Base-by-base conservation (phyloP, 192 early-diverging fungal species). In the Backusella parvicylindrica region DNA sequence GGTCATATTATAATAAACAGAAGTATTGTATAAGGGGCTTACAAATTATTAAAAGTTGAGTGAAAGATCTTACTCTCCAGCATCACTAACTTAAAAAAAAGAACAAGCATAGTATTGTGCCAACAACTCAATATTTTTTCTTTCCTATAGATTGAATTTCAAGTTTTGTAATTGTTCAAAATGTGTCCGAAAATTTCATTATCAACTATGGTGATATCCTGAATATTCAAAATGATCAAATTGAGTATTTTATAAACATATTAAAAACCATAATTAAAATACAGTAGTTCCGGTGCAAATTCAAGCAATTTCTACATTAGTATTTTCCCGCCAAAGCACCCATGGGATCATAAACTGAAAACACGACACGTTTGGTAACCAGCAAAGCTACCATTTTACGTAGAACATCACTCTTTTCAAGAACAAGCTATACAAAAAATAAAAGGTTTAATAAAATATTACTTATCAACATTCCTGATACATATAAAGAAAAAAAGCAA, bases 271-370 rank as follows among this genome's bases (percentile, higher is more conserved):
- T 47, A 47, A 47, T n/a, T n/a, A n/a, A n/a, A n/a, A n/a, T n/a
- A n/a, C n/a, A n/a, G n/a, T n/a, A n/a, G n/a, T n/a, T n/a, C n/a
- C n/a, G n/a, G n/a, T n/a, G n/a, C n/a, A n/a, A n/a, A n/a, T n/a
- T n/a, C 16, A 47, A 47, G n/a, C 16, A 47, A n/a, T 18, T 47
- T 15, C 18, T 47, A 47, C 43, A 6, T 47, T n/a, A 47, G 18
- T 47, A 47, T 47, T 47, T 47, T 47, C 43, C 43, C 43, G 92
- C 91, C 68, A 92, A 82, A 16, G 90, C 84, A 49, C 92, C 93
- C 91, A 94, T 91, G 15, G 92, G 93, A 75, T 94, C 93, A 83
- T 89, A 94, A 47, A 92, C 90, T 28, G 92, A 90, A 64, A 94
- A 84, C 47, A 92, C 89, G 9, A 84, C 77, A 6, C 90, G 89